Evolutionary conservation across 2,329 filamentous ascomycete species (phyloP).

Genomic region (Alternaria brassicae): DNA sequence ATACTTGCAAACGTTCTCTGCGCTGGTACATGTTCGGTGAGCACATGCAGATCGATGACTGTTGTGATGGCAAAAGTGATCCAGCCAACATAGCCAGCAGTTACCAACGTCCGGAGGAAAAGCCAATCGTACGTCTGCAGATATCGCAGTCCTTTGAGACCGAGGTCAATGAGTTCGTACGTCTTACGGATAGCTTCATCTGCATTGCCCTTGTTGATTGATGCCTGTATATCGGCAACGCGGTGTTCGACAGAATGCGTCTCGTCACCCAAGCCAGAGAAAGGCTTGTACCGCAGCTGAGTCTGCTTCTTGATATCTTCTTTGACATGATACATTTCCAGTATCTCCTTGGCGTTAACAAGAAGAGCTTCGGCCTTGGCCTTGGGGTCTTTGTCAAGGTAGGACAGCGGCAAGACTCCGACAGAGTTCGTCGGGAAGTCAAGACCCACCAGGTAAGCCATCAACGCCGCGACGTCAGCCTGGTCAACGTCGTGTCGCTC

Average conservation of each 20-base stretch:
- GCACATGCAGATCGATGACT: constrained; percentile 85
- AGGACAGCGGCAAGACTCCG: constrained; percentile 86
- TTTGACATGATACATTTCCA: constrained; percentile 97
- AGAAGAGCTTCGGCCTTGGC: constrained; percentile 86
- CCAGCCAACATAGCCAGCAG: constrained; percentile 91
- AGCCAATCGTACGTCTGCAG: constrained; percentile 99
- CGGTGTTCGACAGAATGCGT: constrained; percentile 70
- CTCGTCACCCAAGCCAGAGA: constrained; percentile 69
- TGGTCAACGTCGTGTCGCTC: constrained; percentile 90
- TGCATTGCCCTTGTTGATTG: constrained; percentile 71
- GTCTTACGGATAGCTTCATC: constrained; percentile 82
- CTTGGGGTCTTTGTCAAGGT: constrained; percentile 72
- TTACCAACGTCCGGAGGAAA: constrained; percentile 88
- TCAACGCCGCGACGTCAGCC: constrained; percentile 91
- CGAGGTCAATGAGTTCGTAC: constrained; percentile 76
- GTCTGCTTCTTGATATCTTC: constrained; percentile 80
- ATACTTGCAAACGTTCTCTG: constrained; percentile 67
- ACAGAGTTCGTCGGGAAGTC: constrained; percentile 97
- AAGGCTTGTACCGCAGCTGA: constrained; percentile 80
- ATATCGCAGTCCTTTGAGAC: constrained; percentile 85
- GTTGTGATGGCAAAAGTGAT: constrained; percentile 90
- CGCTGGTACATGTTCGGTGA: constrained; percentile 72
- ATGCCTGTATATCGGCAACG: constrained; percentile 68
- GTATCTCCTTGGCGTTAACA: constrained; percentile 82
- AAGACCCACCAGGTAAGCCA: constrained; percentile 88